phyloP scores from a whole-genome alignment of 352 stramenopile genomes.

The Pythium brachiatum region DNA sequence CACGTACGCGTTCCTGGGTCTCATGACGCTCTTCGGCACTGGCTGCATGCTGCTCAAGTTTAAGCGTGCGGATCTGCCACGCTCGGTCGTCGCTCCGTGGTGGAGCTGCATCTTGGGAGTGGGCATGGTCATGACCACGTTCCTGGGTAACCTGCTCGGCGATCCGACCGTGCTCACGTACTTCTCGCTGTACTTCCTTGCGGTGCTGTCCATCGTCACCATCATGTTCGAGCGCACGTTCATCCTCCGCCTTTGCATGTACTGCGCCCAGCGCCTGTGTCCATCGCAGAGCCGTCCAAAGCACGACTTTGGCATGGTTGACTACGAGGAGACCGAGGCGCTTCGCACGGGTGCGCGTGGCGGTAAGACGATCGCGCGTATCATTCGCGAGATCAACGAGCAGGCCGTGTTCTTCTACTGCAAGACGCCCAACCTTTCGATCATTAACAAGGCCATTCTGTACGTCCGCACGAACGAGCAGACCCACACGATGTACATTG shows the following conservation, averaged over 20 bases:
- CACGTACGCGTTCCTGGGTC: conserved; percentile 93
- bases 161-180: conserved; percentile 87
- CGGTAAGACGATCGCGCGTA: conserved; percentile 82
- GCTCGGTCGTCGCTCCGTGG: conserved; percentile 86
- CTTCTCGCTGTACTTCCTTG: conserved; percentile 88
- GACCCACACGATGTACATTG: conserved; percentile 88
- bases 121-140: conserved; percentile 77
- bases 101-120: conserved; percentile 83
- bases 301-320: conserved; percentile 27
- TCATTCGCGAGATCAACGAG: conserved; percentile 85
- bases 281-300: conserved; percentile 48
- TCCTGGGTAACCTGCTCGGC: conserved; percentile 83
- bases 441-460: conserved; percentile 95
- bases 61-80: conserved; percentile 89
- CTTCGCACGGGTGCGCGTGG: conserved; percentile 75
- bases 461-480: conserved; percentile 95
- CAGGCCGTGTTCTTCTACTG: conserved; percentile 93
- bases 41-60: conserved; percentile 95
- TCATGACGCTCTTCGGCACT: conserved; percentile 93
- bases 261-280: conserved; percentile 72
- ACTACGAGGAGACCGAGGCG: conserved; percentile 47
- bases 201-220: conserved; percentile 75
- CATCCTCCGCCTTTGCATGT: conserved; percentile 78
- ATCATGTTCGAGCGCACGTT: conserved; percentile 90
- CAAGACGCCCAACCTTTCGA: conserved; percentile 91